Evolutionary conservation across 2,329 filamentous ascomycete genomes (phyloP).

Genomic region (Diaporthe vaccinii): DNA sequence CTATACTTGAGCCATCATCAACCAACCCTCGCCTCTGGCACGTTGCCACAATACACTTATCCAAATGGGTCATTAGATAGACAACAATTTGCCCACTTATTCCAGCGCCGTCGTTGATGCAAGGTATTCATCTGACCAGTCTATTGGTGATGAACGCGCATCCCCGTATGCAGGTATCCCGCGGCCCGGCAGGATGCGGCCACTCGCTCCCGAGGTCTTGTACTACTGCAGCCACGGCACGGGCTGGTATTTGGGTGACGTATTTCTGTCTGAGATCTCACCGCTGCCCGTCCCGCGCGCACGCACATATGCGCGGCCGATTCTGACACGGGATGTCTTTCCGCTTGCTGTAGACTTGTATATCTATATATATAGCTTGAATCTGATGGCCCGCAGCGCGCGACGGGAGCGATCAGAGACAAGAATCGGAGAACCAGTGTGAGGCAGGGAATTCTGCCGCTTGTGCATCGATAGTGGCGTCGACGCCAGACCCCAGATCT

Average conservation of each 20-base stretch:
- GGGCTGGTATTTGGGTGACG: constrained; percentile 25
- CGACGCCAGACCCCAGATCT: constrained; percentile 10
- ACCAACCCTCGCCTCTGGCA: not conserved
- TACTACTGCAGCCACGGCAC: constrained; percentile 27
- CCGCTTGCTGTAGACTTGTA: not conserved
- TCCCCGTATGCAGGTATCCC: not conserved
- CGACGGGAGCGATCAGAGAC: constrained; percentile 7
- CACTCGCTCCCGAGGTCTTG: constrained; percentile 10
- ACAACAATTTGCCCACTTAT: not conserved
- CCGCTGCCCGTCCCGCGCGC: constrained; percentile 20
- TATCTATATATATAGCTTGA: no score
- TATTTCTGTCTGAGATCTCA: constrained; percentile 22
- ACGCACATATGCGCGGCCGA: not conserved
- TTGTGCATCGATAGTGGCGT: constrained; percentile 24
- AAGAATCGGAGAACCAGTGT: not conserved
- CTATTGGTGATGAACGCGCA: not conserved
- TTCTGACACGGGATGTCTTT: constrained; percentile 1
- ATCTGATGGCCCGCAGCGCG: not conserved
- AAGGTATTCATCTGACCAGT: constrained; percentile 16
- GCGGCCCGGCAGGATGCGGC: constrained; percentile 22
- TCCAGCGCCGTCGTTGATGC: not conserved
- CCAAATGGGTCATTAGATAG: not conserved
- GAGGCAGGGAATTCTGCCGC: not conserved
- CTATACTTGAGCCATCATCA: not conserved
- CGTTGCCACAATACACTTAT: not conserved